Evolutionary conservation across 805 yeast genomes (phyloP).

Genomic region (Candida wancherniae): DNA sequence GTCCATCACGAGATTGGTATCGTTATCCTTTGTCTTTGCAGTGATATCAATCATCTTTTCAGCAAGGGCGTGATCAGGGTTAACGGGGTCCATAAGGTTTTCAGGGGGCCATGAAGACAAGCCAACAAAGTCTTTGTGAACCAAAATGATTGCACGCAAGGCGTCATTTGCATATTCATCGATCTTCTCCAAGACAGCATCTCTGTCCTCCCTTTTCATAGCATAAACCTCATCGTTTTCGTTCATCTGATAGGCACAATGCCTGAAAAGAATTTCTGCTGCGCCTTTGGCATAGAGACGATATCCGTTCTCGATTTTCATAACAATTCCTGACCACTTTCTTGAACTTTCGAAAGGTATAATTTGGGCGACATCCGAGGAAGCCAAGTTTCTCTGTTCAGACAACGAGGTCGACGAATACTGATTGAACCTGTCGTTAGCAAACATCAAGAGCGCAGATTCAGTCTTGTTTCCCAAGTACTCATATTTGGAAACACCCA

Average conservation of each 20-base stretch:
- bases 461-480: conserved; percentile 94
- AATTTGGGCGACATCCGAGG: conserved; percentile 50
- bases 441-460: conserved; percentile 73
- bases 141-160: conserved; percentile 82
- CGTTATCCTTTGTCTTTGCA: conserved; percentile 22
- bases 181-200: conserved; percentile 28
- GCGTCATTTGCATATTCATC: conserved; percentile 70
- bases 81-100: conserved; percentile 30
- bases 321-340: conserved; percentile 87
- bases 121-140: conserved; percentile 63
- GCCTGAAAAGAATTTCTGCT: conserved; percentile 73
- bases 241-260: conserved; percentile 44
- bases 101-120: conserved; percentile 63
- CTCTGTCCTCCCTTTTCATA: conserved; percentile 28
- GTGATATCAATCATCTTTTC: conserved; percentile 22
- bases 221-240: conserved; percentile 22
- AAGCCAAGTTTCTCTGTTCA: conserved; percentile 22
- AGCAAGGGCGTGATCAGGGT: conserved; percentile 38
- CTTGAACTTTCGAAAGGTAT: conserved; percentile 90
- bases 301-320: conserved; percentile 44
- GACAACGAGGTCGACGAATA: conserved; percentile 43
- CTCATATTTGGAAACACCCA: conserved; percentile 42
- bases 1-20: conserved; percentile 27
- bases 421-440: conserved; percentile 51
- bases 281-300: conserved; percentile 87